phyloP scores from a whole-genome alignment of 2,329 filamentous ascomycete genomes.

The Elsinoe necatrix region DNA sequence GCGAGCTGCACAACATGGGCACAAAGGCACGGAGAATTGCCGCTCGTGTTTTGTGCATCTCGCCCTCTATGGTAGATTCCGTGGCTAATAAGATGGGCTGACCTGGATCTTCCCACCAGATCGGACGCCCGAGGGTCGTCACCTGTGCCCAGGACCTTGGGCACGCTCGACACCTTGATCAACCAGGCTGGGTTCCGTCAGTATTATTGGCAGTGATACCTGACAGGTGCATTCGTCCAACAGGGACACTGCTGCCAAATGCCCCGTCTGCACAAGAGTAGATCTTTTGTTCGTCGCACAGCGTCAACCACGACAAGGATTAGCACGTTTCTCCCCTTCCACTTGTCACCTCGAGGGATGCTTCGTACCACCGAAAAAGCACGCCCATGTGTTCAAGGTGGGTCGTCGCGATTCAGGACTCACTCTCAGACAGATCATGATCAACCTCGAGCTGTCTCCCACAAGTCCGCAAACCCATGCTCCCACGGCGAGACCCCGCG shows the following conservation, averaged over 20 bases:
- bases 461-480: conserved; percentile 11
- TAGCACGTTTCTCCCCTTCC: conserved; percentile 7
- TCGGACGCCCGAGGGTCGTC: conserved; percentile 1
- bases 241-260: neutral
- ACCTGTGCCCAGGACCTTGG: conserved; percentile 3
- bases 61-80: neutral
- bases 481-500: conserved; percentile 11
- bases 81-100: neutral
- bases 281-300: conserved; percentile 1
- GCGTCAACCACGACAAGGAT: conserved; percentile 2
- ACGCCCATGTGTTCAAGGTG: conserved; percentile 6
- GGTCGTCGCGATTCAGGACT: conserved; percentile 8
- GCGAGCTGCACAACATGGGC: neutral
- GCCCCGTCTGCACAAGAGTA: neutral
- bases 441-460: conserved; percentile 5
- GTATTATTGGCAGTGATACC: neutral
- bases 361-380: conserved; percentile 4
- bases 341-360: conserved; percentile 1
- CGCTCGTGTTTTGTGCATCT: neutral
- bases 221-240: neutral
- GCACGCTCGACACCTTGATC: neutral
- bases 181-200: neutral
- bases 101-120: conserved; percentile 6
- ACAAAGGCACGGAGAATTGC: conserved; percentile 1
- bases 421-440: conserved; percentile 1